Base-by-base conservation (phyloP, 2,329 filamentous ascomycete species). In the Alternaria sp. region DNA sequence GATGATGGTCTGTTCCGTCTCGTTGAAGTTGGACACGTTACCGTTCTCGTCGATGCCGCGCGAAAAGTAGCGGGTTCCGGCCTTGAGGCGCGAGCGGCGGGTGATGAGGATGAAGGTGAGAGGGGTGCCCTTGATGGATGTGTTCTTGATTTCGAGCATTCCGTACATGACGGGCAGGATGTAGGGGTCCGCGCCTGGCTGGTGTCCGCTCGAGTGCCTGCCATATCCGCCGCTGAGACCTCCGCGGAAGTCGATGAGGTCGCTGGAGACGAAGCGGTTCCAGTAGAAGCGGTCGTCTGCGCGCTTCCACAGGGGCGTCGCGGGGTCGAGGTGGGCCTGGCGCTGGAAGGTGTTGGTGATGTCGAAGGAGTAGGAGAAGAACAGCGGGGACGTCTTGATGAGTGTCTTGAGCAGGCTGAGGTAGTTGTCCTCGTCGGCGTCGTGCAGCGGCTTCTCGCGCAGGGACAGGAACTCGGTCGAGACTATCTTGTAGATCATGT, bases 221-320 rank as follows among this genome's bases (percentile, higher is more conserved):
- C 82, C 83, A 64, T 82, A 82, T 37, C 83, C 82, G 63, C 82
- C 81, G 54, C 81, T 80, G 25, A 81, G 78, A 3, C 88, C 87
- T 30, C 85, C 88, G 65, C 95, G 90, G 78, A 97, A 97, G 78
- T 97, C 89, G 75, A 98, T 97, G 62, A 99, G 82, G 75, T 97
- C 94, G 8, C 92, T 91, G 79, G 95, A 93, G 53, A 98, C 87
- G 80, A 97, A 96, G 68, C 91, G 90, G 82, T 99, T 99, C 93
- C 95, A 99, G 85, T 97, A 99, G 85, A 99, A 99, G 68, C 96
- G 93, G 78, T 98, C 94, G 80, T 99, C 96, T 67, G 95, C 91
- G 71, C 94, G 87, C 84, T 92, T 90, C 96, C 96, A 99, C 61
- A 98, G 82, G 12, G 96, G 94, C 59, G 87, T 84, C 15, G 87